Evolutionary conservation across 306 rosid species (phyloP), one percentile per base, ranked within the genome.

Genomic region (Morella rubra): DNA sequence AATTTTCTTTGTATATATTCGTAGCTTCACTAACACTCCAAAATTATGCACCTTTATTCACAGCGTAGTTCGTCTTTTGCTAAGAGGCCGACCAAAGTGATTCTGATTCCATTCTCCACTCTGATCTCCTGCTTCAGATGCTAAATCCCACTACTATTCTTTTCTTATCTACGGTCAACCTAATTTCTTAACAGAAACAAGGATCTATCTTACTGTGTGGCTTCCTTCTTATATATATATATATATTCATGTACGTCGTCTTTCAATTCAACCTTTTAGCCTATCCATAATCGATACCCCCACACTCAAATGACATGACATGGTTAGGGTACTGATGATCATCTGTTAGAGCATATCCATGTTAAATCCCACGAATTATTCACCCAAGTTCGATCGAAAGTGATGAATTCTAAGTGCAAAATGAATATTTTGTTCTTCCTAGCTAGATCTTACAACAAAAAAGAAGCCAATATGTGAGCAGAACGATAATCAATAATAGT

Each of bases 51-150:
- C 59, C 41, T 75, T 74, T 74, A 32, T 80, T 76, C 64, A 73
- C 56, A 73, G 47, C 72, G 78, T 75, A 75, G 84, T 81, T 81
- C 77, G 73, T 47, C 84, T 84, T 88, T 90, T 78, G 71, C 18
- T 62, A 78, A 83, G 92, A 91, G 98, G 98, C 98, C 93, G 93
- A 91, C 97, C 96, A 90, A 88, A 70, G 86, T 70, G 90, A 93
- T 93, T 90, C 96, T 84, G 89, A 87, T 93, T 93, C 97, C 90
- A 83, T 85, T 81, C 91, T 86, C 96, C 93, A 90, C 97, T 84
- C 56, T n/a, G n/a, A 52, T 56, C 73, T 40, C 49, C 27, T 87
- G 77, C 85, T 74, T 73, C 64, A 72, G 82, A 82, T 86, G 89
- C 91, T 75, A 78, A 69, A 32, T 80, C 71, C 81, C 14, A 49